phyloP scores from a whole-genome alignment of 2,329 filamentous ascomycete species.

The Alternaria triticina region DNA sequence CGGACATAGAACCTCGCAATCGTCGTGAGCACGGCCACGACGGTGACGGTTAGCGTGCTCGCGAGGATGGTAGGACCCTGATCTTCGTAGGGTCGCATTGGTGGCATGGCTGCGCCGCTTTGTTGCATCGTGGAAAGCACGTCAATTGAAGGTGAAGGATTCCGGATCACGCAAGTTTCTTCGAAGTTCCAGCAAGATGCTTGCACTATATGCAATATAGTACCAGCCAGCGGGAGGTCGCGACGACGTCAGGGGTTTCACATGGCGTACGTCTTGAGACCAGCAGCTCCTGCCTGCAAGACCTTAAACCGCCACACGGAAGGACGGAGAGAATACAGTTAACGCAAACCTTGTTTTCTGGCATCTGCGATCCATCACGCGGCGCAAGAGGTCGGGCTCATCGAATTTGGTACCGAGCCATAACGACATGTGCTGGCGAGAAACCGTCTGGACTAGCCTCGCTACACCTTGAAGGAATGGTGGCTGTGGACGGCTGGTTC shows the following conservation, averaged over 20 bases:
- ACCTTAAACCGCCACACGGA: not conserved
- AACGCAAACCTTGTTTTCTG: not conserved
- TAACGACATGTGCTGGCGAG: not conserved
- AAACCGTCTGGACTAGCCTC: not conserved
- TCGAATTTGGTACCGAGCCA: not conserved
- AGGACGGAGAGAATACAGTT: not conserved
- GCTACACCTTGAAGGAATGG: not conserved
- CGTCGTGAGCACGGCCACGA: slow-evolving; percentile 50
- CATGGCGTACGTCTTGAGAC: not conserved
- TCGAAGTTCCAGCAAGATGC: not conserved
- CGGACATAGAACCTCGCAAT: slow-evolving; percentile 56
- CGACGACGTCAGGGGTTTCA: not conserved
- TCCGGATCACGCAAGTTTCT: not conserved
- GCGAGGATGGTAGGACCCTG: slow-evolving; percentile 50
- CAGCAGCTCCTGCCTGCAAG: not conserved
- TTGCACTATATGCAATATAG: not conserved
- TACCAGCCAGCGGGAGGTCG: not conserved
- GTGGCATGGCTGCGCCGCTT: not conserved
- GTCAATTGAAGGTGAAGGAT: not conserved
- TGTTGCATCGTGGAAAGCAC: not conserved
- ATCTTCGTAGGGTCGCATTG: slow-evolving; percentile 19
- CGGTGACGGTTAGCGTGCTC: slow-evolving; percentile 51
- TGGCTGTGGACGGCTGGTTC: not conserved
- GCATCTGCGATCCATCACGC: not conserved
- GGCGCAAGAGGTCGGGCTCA: not conserved